Percentiles rank a stretch among this genome's conserved stretches.
phyloP scores from a whole-genome alignment of 306 rosid genomes.

The Rosa chinensis region DNA sequence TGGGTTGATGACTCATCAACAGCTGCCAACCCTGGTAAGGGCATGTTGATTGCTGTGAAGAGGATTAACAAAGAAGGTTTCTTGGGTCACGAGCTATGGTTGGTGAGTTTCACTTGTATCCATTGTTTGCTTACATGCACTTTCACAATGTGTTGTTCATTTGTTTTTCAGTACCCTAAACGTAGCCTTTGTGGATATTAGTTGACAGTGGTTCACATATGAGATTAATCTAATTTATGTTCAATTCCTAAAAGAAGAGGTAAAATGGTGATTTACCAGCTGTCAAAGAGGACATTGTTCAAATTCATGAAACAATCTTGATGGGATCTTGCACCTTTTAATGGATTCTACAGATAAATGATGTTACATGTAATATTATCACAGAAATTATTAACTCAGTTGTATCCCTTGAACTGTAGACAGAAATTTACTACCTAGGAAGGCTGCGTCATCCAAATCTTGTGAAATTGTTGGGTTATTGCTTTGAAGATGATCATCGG shows the following conservation, averaged over 20 bases:
- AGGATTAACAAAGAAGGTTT: constrained; percentile 84
- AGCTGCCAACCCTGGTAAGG: constrained; percentile 79
- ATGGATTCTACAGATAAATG: constrained; percentile 11
- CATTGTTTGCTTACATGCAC: not conserved
- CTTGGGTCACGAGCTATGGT: constrained; percentile 94
- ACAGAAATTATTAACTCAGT: constrained; percentile 24
- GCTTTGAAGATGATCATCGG: constrained; percentile 87
- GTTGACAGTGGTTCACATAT: not conserved
- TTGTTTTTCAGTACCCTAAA: not conserved
- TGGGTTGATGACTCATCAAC: constrained; percentile 81
- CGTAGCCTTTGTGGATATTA: constrained; percentile 1
- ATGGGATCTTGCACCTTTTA: not conserved
- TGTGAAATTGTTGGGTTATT: constrained; percentile 81
- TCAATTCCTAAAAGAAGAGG: too few relatives aligned
- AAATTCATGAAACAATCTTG: not conserved
- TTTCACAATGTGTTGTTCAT: not conserved
- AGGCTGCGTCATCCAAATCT: constrained; percentile 85
- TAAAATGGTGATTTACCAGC: not conserved
- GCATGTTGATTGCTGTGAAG: constrained; percentile 83
- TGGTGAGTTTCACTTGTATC: constrained; percentile 63
- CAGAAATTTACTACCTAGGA: constrained; percentile 87
- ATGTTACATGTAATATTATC: constrained; percentile 18
- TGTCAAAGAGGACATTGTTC: not conserved
- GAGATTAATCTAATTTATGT: not conserved
- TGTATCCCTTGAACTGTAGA: constrained; percentile 40